Evolutionary conservation across 2,329 filamentous ascomycete genomes (phyloP).

Genomic region (Macrophomina phaseolina): DNA sequence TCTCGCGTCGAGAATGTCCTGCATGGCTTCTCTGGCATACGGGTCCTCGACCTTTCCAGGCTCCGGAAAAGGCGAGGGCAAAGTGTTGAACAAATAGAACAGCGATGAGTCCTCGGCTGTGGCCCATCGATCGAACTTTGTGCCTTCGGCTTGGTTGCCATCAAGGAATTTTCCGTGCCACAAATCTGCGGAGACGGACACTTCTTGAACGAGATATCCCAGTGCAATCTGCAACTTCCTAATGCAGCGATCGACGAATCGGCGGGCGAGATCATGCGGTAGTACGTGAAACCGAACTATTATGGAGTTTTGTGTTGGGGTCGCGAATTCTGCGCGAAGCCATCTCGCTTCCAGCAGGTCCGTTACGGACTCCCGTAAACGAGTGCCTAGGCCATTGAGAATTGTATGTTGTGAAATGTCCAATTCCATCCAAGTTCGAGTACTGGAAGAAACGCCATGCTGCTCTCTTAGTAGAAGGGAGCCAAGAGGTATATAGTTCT

Average conservation of each 20-base stretch:
- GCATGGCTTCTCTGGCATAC: constrained; percentile 60
- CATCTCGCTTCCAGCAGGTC: constrained; percentile 42
- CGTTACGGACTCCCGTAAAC: constrained; percentile 34
- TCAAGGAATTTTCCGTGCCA: constrained; percentile 59
- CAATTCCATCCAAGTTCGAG: constrained; percentile 37
- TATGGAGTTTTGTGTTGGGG: not conserved
- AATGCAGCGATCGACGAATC: constrained; percentile 58
- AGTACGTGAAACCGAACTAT: constrained; percentile 65
- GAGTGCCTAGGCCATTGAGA: not conserved
- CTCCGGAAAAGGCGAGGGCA: constrained; percentile 71
- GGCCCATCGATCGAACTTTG: constrained; percentile 48
- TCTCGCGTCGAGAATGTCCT: constrained; percentile 57
- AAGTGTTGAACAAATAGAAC: constrained; percentile 73
- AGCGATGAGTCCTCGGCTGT: constrained; percentile 59
- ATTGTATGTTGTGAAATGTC: constrained; percentile 29
- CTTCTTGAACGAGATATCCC: constrained; percentile 53
- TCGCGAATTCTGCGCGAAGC: constrained; percentile 40
- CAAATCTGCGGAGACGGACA: constrained; percentile 62
- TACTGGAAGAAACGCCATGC: not conserved
- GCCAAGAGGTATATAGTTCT: constrained; percentile 41
- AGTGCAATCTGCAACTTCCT: constrained; percentile 54
- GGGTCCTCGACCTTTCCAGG: constrained; percentile 55
- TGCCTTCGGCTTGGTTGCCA: constrained; percentile 24
- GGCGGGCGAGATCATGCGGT: constrained; percentile 67
- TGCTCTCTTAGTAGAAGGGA: constrained; percentile 32